Evolutionary conservation across 73 alveolate genomes (phyloP).

Genomic region (Tetrahymena borealis): DNA sequence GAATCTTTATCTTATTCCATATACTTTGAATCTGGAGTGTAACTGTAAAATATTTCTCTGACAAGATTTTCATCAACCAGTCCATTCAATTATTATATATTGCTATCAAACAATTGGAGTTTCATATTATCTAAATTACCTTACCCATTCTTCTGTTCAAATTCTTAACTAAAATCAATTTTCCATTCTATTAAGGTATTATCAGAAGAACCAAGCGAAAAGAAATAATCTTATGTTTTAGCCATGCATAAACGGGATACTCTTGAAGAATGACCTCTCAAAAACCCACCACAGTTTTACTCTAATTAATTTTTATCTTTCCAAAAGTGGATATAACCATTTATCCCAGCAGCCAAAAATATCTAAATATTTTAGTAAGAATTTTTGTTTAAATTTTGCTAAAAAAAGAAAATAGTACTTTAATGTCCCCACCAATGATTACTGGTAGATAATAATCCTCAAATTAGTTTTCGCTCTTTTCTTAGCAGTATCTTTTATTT

Average conservation of each 20-base stretch:
- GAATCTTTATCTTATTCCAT: not conserved
- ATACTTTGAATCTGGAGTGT: not conserved
- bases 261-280: slow-evolving; percentile 64
- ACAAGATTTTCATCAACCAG: not conserved
- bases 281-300: slow-evolving; percentile 58
- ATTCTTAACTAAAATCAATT: slow-evolving; percentile 27
- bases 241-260: slow-evolving; percentile 48
- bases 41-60: not conserved
- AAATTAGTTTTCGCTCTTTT: not conserved
- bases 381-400: not conserved
- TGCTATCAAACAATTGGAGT: not conserved
- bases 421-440: slow-evolving; percentile 40
- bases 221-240: slow-evolving; percentile 45
- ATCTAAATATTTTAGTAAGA: not conserved
- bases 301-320: slow-evolving; percentile 52
- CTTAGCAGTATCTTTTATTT: not conserved
- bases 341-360: slow-evolving; percentile 73
- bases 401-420: not conserved
- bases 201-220: slow-evolving; percentile 60
- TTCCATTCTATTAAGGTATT: slow-evolving; percentile 63
- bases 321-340: slow-evolving; percentile 65
- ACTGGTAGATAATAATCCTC: slow-evolving; percentile 21
- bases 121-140: not conserved
- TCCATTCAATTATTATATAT: not conserved
- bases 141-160: not conserved